phyloP scores from a whole-genome alignment of 2,329 filamentous ascomycete genomes.

The Botrytis deweyae region DNA sequence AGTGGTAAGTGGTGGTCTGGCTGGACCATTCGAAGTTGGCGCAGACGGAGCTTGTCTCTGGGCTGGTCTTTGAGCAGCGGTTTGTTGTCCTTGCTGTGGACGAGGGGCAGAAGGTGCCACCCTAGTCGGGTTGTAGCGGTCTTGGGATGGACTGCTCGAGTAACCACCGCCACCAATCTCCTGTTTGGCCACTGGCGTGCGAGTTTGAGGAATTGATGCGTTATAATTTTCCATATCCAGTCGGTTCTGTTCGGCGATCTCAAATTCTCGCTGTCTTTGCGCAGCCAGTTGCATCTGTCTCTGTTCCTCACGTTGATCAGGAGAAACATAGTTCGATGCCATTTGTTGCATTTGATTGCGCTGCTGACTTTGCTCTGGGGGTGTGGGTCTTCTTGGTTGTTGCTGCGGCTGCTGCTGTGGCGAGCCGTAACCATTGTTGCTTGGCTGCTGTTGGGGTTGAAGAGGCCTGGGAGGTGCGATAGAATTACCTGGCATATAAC shows the following conservation, averaged over 20 bases:
- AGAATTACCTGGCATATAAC: constrained; percentile 51
- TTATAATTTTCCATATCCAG: constrained; percentile 87
- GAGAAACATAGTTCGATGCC: constrained; percentile 53
- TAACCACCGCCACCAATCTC: constrained; percentile 77
- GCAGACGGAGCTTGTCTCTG: constrained; percentile 82
- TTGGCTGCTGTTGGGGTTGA: constrained; percentile 43
- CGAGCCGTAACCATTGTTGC: constrained; percentile 45
- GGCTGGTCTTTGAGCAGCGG: constrained; percentile 52
- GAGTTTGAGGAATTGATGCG: constrained; percentile 79
- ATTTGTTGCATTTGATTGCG: constrained; percentile 59
- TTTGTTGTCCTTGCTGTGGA: constrained; percentile 45
- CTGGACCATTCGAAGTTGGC: constrained; percentile 47
- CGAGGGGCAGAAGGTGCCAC: constrained; percentile 77
- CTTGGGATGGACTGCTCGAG: constrained; percentile 44
- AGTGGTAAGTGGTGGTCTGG: constrained; percentile 48
- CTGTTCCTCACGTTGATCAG: constrained; percentile 52
- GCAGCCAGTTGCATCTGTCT: constrained; percentile 61
- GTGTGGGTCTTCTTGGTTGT: constrained; percentile 44
- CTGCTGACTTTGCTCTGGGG: constrained; percentile 51
- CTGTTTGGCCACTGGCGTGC: constrained; percentile 80
- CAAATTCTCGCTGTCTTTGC: constrained; percentile 53
- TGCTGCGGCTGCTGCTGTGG: constrained; percentile 26
- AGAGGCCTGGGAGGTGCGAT: constrained; percentile 70
- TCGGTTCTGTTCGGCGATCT: constrained; percentile 65
- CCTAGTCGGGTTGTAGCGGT: constrained; percentile 81